Base-by-base conservation (phyloP, 2,329 filamentous ascomycete genomes). In the Fusarium udum region DNA sequence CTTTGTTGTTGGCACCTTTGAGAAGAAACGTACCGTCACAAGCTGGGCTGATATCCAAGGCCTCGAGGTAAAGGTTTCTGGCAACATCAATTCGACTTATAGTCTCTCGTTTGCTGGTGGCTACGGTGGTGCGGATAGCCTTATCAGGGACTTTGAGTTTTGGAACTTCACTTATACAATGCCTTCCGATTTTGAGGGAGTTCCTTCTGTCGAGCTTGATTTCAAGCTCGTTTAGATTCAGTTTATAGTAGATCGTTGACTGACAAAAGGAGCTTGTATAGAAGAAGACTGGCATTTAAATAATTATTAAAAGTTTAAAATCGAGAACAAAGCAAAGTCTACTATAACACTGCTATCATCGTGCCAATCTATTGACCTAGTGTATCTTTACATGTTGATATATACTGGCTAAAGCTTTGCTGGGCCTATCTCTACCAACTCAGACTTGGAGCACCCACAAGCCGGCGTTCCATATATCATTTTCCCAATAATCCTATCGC, bases 11-110 rank as follows among this genome's bases (percentile, higher is more conserved):
- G 85, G 84, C 1, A 85, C 86, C 6, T 85, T 87, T 12, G 68
- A 70, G n/a, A 78, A 80, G 6, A 85, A 83, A 72, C 81, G 79
- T 11, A 86, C 86, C 37, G 79, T 90, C 3, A 46, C 75, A 0
- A 78, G 80, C 4, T 88, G 87, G 83, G 79, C 77, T 1, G 87
- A 88, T 69, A 79, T 89, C 1, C 83, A 84, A 37, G 87, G 87
- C 3, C 67, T 89, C 6, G 76, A 79, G 4, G 82, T 90, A 0
- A 80, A 78, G 1, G 80, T 88, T 1, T 80, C 82, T 1, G 86
- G 86, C 2, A 87, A 85, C 6, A 82, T 85, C 37, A 80, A 85
- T 61, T 45, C 77, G 45, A 79, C 79, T 0, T 89, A 87, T 61
- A 84, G 80, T 24, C 86, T 87, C 1, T 61, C 73, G 0, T 72